Base-by-base conservation (phyloP, 495 filamentous ascomycete genomes). In the Jackrogersella minutella region DNA sequence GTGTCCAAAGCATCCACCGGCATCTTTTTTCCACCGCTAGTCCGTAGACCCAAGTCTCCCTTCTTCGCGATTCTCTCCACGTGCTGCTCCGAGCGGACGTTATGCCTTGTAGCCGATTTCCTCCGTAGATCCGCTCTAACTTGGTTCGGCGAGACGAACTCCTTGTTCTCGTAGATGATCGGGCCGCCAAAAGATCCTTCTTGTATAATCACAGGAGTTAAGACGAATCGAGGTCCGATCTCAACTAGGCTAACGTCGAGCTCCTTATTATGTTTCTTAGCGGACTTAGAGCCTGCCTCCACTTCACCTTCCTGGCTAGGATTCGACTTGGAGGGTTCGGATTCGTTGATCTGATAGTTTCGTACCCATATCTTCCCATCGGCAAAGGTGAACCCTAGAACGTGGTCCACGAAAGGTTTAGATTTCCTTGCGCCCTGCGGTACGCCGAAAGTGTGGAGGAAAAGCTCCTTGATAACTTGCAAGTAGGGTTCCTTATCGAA, bases 141-240 rank as follows among this genome's bases (percentile, higher is more conserved):
- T 77, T 97, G 93, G 81, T 99, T 99, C 28, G 95, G 96, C 69
- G 89, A 93, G 53, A 99, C 92, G 72, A 97, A 99, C 72, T 97
- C 91, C 84, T 95, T 96, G 77, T 99, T 99, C 85, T 98, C 93
- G 80, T 97, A 98, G 65, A 99, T 93, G 56, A 98, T 91, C 1
- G 96, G 96, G 0, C 95, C 95, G 52, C 95, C 95, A 69, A 99
- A 99, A 63, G 90, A 92, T 26, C 90, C 91, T 76, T 99, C 95
- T 54, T 97, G 86, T 66, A 99, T 97, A 43, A 98, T 87, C 62
- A 98, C 98, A 1, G 96, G 95, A 44, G 94, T 97, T 50, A 98
- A 80, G 17, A 98, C 94, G 72, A 98, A 97, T 47, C 95, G 85
- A 4, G 96, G 94, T 1, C 95, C 96, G 58, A 99, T 97, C 80